phyloP scores from a whole-genome alignment of 2,329 filamentous ascomycete genomes.

The Cadophora sp. region DNA sequence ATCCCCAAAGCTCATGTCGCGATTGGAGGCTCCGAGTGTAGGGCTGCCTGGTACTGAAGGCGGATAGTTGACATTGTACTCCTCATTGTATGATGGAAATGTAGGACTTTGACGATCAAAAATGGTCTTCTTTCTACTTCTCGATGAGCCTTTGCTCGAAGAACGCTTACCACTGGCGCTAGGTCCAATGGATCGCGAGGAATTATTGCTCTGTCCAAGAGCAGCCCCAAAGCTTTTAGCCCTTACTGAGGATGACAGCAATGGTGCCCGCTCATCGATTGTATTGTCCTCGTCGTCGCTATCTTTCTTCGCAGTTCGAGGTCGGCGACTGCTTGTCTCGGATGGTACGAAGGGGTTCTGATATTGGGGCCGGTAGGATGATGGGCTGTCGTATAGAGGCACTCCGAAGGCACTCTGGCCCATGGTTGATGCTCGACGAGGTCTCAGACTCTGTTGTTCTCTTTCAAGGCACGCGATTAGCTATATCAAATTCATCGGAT shows the following conservation, averaged over 20 bases:
- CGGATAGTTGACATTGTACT: constrained; percentile 71
- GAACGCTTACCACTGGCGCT: constrained; percentile 49
- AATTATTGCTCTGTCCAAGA: constrained; percentile 32
- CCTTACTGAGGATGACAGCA: constrained; percentile 55
- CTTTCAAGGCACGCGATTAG: constrained; percentile 36
- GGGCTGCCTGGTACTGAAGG: constrained; percentile 72
- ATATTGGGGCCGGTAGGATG: constrained; percentile 44
- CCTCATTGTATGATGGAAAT: constrained; percentile 47
- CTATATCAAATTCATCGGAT: background rate
- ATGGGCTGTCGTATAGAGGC: constrained; percentile 44
- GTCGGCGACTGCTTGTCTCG: constrained; percentile 35
- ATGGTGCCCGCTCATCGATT: constrained; percentile 58
- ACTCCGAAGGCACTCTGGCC: constrained; percentile 46
- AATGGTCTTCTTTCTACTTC: constrained; percentile 45
- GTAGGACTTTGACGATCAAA: constrained; percentile 38
- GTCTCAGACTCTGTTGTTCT: constrained; percentile 59
- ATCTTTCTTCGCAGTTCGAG: constrained; percentile 43
- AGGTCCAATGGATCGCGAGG: constrained; percentile 48
- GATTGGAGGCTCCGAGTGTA: constrained; percentile 53
- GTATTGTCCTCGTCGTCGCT: constrained; percentile 59
- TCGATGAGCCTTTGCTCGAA: constrained; percentile 52
- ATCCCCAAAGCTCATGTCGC: constrained; percentile 68
- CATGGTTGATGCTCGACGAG: constrained; percentile 64
- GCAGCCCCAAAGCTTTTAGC: constrained; percentile 40
- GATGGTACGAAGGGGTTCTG: constrained; percentile 42